Conservation (phyloP, 306 rosid genomes). For the Trifolium dubium region DNA sequence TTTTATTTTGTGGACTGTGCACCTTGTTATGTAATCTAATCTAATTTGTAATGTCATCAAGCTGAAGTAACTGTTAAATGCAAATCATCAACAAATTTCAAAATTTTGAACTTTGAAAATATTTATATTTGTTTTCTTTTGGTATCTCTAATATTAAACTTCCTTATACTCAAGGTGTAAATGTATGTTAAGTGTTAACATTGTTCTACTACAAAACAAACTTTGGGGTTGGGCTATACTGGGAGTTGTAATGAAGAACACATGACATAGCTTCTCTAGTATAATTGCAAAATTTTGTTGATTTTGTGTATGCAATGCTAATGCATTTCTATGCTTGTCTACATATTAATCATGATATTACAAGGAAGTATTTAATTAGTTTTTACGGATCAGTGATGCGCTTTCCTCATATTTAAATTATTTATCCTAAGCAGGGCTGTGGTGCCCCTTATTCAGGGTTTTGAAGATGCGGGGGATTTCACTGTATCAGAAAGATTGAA, state of each 20-base stretch:
- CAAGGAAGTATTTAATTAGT: conserved; percentile 23
- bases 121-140: too few relatives aligned
- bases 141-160: neutral
- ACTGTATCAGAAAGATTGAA: conserved; percentile 83
- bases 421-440: conserved; percentile 89
- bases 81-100: conserved; percentile 11
- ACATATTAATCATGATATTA: conserved; percentile 23
- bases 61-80: neutral
- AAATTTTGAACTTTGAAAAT: neutral
- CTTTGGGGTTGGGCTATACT: neutral
- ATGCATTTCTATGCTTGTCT: too few relatives aligned
- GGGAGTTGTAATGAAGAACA: neutral
- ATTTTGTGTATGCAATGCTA: conserved; percentile 26
- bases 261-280: conserved; percentile 13
- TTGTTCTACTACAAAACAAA: neutral
- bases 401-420: conserved; percentile 58
- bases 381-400: conserved; percentile 36
- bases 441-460: conserved; percentile 99
- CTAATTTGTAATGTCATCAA: neutral
- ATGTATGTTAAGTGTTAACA: conserved; percentile 23
- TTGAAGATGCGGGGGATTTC: conserved; percentile 99
- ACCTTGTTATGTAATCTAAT: conserved; percentile 20
- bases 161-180: neutral
- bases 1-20: conserved; percentile 18
- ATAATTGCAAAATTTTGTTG: conserved; percentile 5